Evolutionary conservation across 2,329 filamentous ascomycete genomes (phyloP).

Genomic region (Exophiala bonariae): DNA sequence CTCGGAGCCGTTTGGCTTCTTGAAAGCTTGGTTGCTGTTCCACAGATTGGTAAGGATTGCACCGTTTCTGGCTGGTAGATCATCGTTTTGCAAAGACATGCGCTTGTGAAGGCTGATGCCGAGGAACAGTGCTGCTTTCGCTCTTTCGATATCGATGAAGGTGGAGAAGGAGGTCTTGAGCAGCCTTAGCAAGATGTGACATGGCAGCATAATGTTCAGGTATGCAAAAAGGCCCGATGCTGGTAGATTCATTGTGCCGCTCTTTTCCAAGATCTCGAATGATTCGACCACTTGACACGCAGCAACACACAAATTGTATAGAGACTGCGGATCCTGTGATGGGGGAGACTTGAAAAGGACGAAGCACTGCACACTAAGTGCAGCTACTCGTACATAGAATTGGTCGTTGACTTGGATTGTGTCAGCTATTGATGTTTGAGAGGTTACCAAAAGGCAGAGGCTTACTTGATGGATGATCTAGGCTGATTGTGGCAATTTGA

Average conservation of each 20-base stretch:
- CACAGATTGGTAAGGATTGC: constrained; percentile 39
- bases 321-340: constrained; percentile 18
- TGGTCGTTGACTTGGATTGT: constrained; percentile 8
- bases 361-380: constrained; percentile 14
- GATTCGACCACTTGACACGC: constrained; percentile 21
- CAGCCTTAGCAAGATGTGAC: constrained; percentile 36
- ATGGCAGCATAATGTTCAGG: constrained; percentile 34
- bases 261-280: constrained; percentile 18
- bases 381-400: constrained; percentile 15
- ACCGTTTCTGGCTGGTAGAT: constrained; percentile 35
- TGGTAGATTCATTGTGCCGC: constrained; percentile 10
- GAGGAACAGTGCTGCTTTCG: constrained; percentile 35
- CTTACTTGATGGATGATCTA: constrained; percentile 34
- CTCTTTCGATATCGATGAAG: constrained; percentile 36
- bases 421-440: not conserved
- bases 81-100: constrained; percentile 38
- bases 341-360: constrained; percentile 19
- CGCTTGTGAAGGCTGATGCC: constrained; percentile 40
- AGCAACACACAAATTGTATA: constrained; percentile 17
- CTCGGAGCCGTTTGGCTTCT: constrained; percentile 38
- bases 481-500: constrained; percentile 38
- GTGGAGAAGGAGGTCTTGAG: constrained; percentile 36
- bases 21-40: constrained; percentile 43
- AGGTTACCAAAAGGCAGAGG: not conserved
- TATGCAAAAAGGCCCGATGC: constrained; percentile 28